These are phyloP conservation scores for Cordyceps farinosa DNA, from an alignment of 2,329 filamentous ascomycete genomes.

Conservation along the genomic window DNA sequence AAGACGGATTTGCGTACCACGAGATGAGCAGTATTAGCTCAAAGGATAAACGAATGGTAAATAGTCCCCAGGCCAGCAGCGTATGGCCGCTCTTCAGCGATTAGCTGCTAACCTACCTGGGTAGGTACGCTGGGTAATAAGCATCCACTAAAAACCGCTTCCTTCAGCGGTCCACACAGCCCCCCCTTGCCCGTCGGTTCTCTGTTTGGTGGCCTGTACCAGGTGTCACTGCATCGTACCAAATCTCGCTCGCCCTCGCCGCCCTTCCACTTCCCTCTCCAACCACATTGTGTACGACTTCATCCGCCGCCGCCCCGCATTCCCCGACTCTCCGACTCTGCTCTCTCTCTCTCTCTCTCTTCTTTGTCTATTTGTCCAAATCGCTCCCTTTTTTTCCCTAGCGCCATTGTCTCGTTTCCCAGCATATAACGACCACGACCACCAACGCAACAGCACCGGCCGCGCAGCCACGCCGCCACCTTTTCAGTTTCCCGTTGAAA, in stretches of 20 bases:
- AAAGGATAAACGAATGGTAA: no score
- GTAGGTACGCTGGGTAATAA: no score
- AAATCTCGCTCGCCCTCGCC: background rate
- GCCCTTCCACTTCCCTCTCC: background rate
- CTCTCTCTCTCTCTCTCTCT: background rate
- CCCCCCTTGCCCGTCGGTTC: background rate
- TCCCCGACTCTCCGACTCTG: background rate
- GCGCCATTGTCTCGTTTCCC: background rate
- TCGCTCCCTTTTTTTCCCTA: background rate
- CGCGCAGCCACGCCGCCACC: background rate
- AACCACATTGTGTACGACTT: background rate
- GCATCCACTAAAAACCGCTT: no score
- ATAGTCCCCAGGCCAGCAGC: no score
- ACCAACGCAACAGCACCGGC: background rate
- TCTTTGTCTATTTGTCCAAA: background rate
- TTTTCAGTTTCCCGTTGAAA: background rate
- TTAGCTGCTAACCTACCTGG: no score
- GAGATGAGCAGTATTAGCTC: no score
- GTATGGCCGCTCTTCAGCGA: no score
- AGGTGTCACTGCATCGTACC: background rate
- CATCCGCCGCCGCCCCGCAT: background rate
- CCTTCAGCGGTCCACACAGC: no score
- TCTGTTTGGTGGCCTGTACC: background rate
- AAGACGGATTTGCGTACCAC: no score
- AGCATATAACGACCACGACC: background rate